Conservation (phyloP, 192 early-diverging fungal genomes). For the Coemansia sp. region DNA sequence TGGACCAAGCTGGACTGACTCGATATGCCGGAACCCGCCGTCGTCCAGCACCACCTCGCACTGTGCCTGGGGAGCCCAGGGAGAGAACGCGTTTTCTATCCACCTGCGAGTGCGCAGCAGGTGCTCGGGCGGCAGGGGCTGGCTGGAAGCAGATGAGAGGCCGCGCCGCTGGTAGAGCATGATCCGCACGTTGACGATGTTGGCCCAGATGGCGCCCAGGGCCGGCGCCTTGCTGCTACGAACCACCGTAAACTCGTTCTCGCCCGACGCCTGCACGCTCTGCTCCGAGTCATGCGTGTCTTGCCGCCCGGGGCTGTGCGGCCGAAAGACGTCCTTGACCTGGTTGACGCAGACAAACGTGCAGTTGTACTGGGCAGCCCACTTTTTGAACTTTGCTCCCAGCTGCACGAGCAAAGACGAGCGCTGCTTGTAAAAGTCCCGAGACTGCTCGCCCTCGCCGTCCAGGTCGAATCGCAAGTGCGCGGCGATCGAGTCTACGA, state of each 20-base stretch:
- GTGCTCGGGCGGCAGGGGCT: neutral
- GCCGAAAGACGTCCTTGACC: slow-evolving; percentile 58
- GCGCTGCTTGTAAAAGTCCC: slow-evolving; percentile 40
- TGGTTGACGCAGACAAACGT: slow-evolving; percentile 83
- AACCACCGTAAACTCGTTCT: slow-evolving; percentile 8
- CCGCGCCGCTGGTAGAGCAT: slow-evolving; percentile 50
- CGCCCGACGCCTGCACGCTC: slow-evolving; percentile 1
- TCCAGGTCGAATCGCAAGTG: slow-evolving; percentile 53
- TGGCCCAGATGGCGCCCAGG: slow-evolving; percentile 73
- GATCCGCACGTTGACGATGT: slow-evolving; percentile 66
- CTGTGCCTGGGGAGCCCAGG: slow-evolving; percentile 32
- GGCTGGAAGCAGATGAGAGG: neutral
- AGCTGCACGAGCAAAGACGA: slow-evolving; percentile 59
- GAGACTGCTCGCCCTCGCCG: neutral
- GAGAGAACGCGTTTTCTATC: slow-evolving; percentile 38
- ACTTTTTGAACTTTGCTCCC: slow-evolving; percentile 59
- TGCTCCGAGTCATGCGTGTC: neutral
- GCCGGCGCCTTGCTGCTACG: slow-evolving; percentile 59
- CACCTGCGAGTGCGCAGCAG: slow-evolving; percentile 33
- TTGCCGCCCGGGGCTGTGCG: too few species aligned
- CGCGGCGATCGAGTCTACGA: slow-evolving; percentile 85
- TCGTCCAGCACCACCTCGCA: slow-evolving; percentile 39
- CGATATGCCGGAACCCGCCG: slow-evolving; percentile 24
- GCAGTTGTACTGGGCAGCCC: slow-evolving; percentile 61
- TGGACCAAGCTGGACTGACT: slow-evolving; percentile 7